Evolutionary conservation across 202 grass and related monocot species (phyloP).

Genomic region (Cymbopogon flexuosus): DNA sequence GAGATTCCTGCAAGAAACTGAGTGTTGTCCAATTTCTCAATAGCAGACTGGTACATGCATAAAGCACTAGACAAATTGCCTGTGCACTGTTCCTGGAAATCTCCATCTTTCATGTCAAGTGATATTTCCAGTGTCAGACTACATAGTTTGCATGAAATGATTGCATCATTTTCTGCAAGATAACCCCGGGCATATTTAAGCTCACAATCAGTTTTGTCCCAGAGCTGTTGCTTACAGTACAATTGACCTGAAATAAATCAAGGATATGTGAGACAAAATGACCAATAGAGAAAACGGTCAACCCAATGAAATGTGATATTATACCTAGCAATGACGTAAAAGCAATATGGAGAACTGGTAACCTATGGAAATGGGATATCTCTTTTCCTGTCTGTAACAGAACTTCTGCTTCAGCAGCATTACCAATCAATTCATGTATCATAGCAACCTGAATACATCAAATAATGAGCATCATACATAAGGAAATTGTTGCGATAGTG

Average conservation of each 20-base stretch:
- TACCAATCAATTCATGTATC: slow-evolving; percentile 66
- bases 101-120: slow-evolving; percentile 61
- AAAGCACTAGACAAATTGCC: slow-evolving; percentile 49
- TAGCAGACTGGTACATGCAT: slow-evolving; percentile 51
- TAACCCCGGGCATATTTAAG: slow-evolving; percentile 50
- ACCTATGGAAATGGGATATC: slow-evolving; percentile 48
- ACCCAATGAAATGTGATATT: neutral
- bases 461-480: slow-evolving; percentile 14
- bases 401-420: slow-evolving; percentile 72
- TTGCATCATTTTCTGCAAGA: slow-evolving; percentile 37
- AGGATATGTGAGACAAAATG: slow-evolving; percentile 4
- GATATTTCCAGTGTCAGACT: slow-evolving; percentile 48
- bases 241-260: slow-evolving; percentile 57
- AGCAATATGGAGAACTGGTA: slow-evolving; percentile 51
- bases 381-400: slow-evolving; percentile 70
- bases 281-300: neutral
- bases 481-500: neutral
- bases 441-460: slow-evolving; percentile 52
- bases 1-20: slow-evolving; percentile 12
- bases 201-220: slow-evolving; percentile 55
- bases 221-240: slow-evolving; percentile 57
- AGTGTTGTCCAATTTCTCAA: slow-evolving; percentile 52
- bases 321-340: slow-evolving; percentile 71
- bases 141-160: slow-evolving; percentile 63
- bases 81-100: slow-evolving; percentile 40